Evolutionary conservation across 2,329 filamentous ascomycete species (phyloP).

Genomic region (Arachnomyces sp.): DNA sequence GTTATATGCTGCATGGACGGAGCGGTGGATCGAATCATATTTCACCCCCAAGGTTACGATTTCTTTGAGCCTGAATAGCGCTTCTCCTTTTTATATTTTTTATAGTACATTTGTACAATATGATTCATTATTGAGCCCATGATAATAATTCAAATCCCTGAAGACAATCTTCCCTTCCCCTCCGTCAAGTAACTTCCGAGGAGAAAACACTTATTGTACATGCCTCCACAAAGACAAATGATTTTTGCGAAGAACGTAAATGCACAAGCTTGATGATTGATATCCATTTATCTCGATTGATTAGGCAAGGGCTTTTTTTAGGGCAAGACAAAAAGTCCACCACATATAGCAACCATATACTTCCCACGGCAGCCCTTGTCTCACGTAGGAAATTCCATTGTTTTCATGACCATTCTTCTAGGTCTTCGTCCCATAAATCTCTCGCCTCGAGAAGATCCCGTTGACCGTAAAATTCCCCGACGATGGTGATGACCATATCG

Average conservation of each 20-base stretch:
- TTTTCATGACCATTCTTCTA: conserved; percentile 1
- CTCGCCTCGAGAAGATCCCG: conserved; percentile 73
- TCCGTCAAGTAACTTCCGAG: too few relatives aligned
- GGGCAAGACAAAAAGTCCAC: background rate
- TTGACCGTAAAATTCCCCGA: conserved; percentile 85
- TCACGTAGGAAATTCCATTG: background rate
- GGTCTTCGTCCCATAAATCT: conserved; percentile 41
- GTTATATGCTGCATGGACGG: background rate
- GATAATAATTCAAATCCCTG: too few relatives aligned
- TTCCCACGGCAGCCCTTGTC: background rate
- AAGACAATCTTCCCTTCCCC: too few relatives aligned
- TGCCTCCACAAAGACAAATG: too few relatives aligned
- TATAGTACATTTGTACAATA: too few relatives aligned
- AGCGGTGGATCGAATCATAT: background rate
- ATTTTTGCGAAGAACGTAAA: too few relatives aligned
- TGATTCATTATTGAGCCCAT: too few relatives aligned
- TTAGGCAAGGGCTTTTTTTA: background rate
- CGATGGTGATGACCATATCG: conserved; percentile 85
- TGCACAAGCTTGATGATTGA: background rate
- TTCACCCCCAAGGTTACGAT: too few relatives aligned
- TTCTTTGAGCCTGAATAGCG: too few relatives aligned
- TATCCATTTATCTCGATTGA: background rate
- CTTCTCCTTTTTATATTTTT: too few relatives aligned
- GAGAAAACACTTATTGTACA: too few relatives aligned
- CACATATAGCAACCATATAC: background rate